Conservation (phyloP, 257 asterid species). For the Paulownia fortunei region DNA sequence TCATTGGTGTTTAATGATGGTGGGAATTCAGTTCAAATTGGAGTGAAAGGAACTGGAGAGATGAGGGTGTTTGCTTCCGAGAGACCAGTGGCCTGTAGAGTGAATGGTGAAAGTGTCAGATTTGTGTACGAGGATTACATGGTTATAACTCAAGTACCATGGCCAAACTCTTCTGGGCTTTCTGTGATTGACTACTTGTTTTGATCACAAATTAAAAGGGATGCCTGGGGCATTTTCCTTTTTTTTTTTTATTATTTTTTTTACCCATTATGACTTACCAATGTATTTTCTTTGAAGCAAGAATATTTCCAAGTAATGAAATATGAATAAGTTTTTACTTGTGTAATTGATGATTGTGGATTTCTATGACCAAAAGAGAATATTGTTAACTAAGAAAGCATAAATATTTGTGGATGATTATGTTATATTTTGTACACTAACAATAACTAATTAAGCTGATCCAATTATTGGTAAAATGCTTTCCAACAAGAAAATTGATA, state of each 20-base stretch:
- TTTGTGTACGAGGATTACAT: constrained; percentile 54
- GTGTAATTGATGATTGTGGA: neutral
- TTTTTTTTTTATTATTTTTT: neutral
- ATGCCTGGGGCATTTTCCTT: constrained; percentile 36
- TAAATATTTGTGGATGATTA: no score
- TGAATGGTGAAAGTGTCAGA: constrained; percentile 50
- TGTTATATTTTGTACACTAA: no score
- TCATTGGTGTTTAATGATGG: constrained; percentile 40
- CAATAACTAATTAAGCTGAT: no score
- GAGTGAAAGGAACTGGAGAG: constrained; percentile 75
- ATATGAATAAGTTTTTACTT: constrained; percentile 36
- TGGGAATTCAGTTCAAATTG: constrained; percentile 46
- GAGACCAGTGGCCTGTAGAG: constrained; percentile 53
- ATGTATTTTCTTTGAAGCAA: constrained; percentile 35
- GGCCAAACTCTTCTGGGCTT: constrained; percentile 58
- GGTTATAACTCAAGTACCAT: constrained; percentile 61
- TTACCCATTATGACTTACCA: neutral
- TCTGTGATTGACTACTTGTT: constrained; percentile 63
- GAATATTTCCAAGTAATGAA: constrained; percentile 35
- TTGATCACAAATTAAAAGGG: constrained; percentile 22
- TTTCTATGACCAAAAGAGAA: neutral
- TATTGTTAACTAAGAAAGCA: no score
- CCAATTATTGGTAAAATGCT: no score
- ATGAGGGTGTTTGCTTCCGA: constrained; percentile 71
- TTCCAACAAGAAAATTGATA: no score